Conservation (phyloP, 257 asterid species). For the Solanum dulcamara region DNA sequence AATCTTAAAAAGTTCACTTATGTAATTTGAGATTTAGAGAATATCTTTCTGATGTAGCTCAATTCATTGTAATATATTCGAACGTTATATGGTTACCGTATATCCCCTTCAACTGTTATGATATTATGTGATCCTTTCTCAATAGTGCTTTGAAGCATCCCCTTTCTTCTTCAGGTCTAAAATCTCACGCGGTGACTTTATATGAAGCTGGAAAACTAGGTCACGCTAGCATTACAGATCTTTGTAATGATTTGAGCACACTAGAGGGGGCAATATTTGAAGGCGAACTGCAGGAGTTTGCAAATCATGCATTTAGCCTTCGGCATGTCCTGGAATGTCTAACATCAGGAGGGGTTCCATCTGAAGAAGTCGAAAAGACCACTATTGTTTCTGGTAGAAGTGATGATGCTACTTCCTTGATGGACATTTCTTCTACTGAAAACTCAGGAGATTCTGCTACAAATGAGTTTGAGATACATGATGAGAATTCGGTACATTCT, state of each 20-base stretch:
- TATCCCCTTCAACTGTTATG: not conserved
- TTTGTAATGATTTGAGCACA: conserved; percentile 77
- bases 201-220: conserved; percentile 99
- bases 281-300: conserved; percentile 98
- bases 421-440: conserved; percentile 15
- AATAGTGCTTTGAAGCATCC: not conserved
- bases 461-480: conserved; percentile 14
- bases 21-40: not conserved
- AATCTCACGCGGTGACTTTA: conserved; percentile 94
- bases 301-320: conserved; percentile 97
- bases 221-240: conserved; percentile 81
- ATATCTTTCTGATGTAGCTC: not conserved
- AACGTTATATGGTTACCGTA: not conserved
- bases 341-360: conserved; percentile 69
- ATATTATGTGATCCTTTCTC: not conserved
- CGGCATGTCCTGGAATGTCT: conserved; percentile 88
- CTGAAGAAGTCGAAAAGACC: conserved; percentile 30
- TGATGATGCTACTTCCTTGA: conserved; percentile 32
- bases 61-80: not conserved
- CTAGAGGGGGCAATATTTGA: conserved; percentile 91
- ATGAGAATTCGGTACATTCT: conserved; percentile 16
- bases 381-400: conserved; percentile 17
- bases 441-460: conserved; percentile 16
- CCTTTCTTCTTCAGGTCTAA: conserved; percentile 48
- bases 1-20: not conserved